Conservation (phyloP, 2,329 filamentous ascomycete genomes). For the Pseudocercospora fuligena region DNA sequence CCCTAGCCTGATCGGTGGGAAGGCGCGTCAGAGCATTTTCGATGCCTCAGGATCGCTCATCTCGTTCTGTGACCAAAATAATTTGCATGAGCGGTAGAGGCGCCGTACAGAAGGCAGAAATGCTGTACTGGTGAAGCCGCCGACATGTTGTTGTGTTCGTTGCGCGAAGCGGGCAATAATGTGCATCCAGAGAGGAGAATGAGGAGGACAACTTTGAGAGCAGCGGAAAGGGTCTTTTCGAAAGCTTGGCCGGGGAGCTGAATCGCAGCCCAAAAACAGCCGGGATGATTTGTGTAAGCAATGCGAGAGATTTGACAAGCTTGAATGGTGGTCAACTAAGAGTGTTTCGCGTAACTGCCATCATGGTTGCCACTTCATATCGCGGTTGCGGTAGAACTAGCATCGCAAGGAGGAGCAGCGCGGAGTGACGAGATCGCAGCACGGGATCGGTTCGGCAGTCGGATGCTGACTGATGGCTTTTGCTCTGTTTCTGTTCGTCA, state of each 20-base stretch:
- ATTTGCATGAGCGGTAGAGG: background rate
- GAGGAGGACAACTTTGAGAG: background rate
- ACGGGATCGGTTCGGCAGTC: no score
- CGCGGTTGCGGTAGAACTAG: no score
- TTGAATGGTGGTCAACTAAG: no score
- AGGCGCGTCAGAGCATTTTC: background rate
- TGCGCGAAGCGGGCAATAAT: background rate
- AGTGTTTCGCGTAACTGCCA: no score
- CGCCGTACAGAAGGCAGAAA: background rate
- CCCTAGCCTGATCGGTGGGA: background rate
- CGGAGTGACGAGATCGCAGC: no score
- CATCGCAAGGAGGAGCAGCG: no score
- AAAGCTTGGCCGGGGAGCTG: background rate
- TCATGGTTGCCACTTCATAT: no score
- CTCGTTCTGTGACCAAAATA: background rate
- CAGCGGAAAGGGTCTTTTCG: background rate
- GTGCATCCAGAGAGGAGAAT: background rate
- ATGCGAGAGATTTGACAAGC: no score
- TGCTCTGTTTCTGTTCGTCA: no score
- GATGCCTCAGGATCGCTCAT: background rate
- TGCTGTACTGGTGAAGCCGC: background rate
- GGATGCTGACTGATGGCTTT: no score
- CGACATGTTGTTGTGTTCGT: background rate
- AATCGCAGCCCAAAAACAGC: background rate
- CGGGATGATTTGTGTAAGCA: background rate